A percentile compares a stretch with the other conserved stretches of the same genome.
phyloP scores from a whole-genome alignment of 306 rosid genomes.

The Lathyrus sativus region DNA sequence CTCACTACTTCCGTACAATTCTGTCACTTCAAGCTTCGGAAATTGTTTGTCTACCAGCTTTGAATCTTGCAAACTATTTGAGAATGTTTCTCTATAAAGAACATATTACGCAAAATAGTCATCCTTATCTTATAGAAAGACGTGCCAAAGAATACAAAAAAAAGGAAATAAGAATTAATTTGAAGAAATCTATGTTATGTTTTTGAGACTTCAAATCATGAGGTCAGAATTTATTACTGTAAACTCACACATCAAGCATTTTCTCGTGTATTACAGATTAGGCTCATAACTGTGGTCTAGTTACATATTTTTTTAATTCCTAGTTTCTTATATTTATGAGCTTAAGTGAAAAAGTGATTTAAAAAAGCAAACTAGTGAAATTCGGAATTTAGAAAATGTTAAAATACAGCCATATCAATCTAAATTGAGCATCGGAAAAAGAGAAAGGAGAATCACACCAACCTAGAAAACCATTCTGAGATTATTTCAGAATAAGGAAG shows the following conservation, averaged over 20 bases:
- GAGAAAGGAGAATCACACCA: conserved; percentile 27
- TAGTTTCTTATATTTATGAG: no score
- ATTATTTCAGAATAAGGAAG: conserved; percentile 76
- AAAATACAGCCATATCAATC: not conserved
- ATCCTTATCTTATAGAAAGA: conserved; percentile 15
- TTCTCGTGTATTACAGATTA: no score
- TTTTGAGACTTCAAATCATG: conserved; percentile 19
- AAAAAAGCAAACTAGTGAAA: no score
- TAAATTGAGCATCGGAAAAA: not conserved
- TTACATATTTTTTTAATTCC: no score
- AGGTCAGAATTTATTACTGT: conserved; percentile 17
- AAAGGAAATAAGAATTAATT: conserved; percentile 22
- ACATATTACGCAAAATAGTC: conserved; percentile 18
- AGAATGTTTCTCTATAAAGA: conserved; percentile 44
- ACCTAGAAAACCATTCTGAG: conserved; percentile 67
- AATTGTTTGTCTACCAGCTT: conserved; percentile 35
- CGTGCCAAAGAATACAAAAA: conserved; percentile 21
- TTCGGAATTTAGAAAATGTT: no score
- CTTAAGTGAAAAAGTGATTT: no score
- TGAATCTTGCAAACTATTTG: conserved; percentile 46
- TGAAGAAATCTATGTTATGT: conserved; percentile 5
- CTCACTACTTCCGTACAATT: conserved; percentile 24
- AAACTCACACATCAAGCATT: not conserved
- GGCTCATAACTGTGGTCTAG: no score
- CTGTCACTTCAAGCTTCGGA: conserved; percentile 32